Evolutionary conservation across 768 basidiomycete genomes (phyloP).

Genomic region (Ephemerocybe angulata): DNA sequence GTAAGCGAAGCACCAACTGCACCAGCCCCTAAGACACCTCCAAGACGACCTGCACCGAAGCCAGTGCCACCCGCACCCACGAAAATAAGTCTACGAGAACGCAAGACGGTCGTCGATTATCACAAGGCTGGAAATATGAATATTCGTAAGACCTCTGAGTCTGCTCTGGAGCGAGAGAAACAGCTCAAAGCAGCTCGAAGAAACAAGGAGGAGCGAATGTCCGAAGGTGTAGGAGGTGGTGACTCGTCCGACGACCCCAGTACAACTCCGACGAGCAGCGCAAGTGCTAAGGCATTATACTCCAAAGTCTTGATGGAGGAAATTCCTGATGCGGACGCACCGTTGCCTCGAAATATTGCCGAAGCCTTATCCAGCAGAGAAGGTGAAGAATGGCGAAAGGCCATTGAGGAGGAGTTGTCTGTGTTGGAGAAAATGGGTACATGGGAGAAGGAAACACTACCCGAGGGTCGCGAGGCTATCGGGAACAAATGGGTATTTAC

Average conservation of each 20-base stretch:
- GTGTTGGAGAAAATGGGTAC: conserved; percentile 6
- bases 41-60: too few relatives aligned
- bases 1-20: too few relatives aligned
- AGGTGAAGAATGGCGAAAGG: conserved; percentile 14
- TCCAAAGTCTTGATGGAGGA: not conserved
- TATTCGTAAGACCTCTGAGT: not conserved
- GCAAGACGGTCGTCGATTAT: not conserved
- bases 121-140: not conserved
- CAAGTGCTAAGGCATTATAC: not conserved
- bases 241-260: not conserved
- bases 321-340: not conserved
- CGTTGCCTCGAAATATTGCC: not conserved
- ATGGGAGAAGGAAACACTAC: conserved; percentile 6
- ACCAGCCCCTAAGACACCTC: too few relatives aligned
- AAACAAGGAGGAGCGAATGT: not conserved
- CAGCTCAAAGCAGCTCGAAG: not conserved
- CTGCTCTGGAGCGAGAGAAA: not conserved
- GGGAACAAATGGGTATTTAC: conserved; percentile 18
- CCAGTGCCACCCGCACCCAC: not conserved
- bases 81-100: not conserved
- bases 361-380: not conserved
- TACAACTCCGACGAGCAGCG: not conserved
- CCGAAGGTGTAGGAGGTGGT: not conserved
- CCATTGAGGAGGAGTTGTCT: conserved; percentile 9
- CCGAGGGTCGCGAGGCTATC: conserved; percentile 16